phyloP scores from a whole-genome alignment of 2,329 filamentous ascomycete genomes.

The Apiospora sp. region DNA sequence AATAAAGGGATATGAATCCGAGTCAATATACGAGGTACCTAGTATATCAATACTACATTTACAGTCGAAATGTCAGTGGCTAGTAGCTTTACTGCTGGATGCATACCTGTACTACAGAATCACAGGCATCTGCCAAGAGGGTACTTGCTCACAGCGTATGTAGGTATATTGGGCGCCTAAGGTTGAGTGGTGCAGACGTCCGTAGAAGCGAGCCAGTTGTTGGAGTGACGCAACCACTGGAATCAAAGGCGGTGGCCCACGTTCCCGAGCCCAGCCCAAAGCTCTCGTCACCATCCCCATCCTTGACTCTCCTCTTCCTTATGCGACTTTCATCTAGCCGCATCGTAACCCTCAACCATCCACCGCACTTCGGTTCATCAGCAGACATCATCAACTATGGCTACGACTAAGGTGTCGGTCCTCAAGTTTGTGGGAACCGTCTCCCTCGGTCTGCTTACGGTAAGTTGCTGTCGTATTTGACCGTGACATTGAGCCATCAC shows the following conservation, averaged over 20 bases:
- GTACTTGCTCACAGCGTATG: not conserved
- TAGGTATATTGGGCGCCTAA: not conserved
- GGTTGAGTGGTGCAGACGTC: not conserved
- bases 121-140: not conserved
- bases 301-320: not conserved
- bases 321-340: slow-evolving; percentile 12
- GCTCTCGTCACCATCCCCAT: slow-evolving; percentile 11
- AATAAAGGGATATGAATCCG: not conserved
- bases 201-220: not conserved
- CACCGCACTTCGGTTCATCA: slow-evolving; percentile 7
- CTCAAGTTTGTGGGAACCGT: slow-evolving; percentile 95
- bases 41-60: not conserved
- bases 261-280: slow-evolving; percentile 20
- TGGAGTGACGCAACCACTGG: slow-evolving; percentile 21
- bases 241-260: not conserved
- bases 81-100: not conserved
- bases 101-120: not conserved
- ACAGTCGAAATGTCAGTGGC: not conserved
- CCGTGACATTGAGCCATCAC: slow-evolving; percentile 22
- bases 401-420: slow-evolving; percentile 74
- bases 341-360: not conserved
- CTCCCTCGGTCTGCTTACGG: slow-evolving; percentile 86
- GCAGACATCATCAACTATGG: slow-evolving; percentile 55
- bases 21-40: not conserved
- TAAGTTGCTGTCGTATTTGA: slow-evolving; percentile 53